Evolutionary conservation across 2,329 filamentous ascomycete species (phyloP).

Genomic region (Hypoxylon sp.): DNA sequence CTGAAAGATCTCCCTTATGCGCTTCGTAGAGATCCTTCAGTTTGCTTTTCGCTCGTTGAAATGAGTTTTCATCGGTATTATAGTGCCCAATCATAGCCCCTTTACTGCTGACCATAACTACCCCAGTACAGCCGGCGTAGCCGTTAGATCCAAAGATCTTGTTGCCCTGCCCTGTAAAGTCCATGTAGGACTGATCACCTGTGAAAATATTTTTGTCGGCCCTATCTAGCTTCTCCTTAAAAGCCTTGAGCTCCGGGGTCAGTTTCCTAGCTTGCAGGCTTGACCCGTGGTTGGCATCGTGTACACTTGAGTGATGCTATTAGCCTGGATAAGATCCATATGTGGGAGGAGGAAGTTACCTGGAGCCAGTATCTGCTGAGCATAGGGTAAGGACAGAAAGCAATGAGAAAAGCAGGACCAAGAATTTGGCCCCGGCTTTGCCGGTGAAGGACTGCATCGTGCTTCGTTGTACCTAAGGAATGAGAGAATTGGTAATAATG

Average conservation of each 20-base stretch:
- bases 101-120: not conserved
- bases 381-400: not conserved
- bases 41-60: not conserved
- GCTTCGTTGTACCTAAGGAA: not conserved
- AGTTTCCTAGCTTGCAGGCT: not conserved
- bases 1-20: not conserved
- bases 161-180: not conserved
- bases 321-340: not conserved
- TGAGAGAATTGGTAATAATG: not conserved
- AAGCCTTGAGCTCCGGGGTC: not conserved
- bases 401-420: slow-evolving; percentile 11
- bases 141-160: slow-evolving; percentile 2
- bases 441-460: slow-evolving; percentile 4
- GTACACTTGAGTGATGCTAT: not conserved
- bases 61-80: not conserved
- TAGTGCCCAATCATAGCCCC: slow-evolving; percentile 13
- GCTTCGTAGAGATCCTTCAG: not conserved
- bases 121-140: slow-evolving; percentile 3
- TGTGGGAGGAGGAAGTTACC: not conserved
- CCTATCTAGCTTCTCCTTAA: not conserved
- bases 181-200: slow-evolving; percentile 1
- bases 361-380: not conserved
- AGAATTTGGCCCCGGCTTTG: not conserved
- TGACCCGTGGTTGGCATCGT: not conserved
- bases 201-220: not conserved